phyloP scores from a whole-genome alignment of 345 rosid genomes.

The Murraya paniculata region DNA sequence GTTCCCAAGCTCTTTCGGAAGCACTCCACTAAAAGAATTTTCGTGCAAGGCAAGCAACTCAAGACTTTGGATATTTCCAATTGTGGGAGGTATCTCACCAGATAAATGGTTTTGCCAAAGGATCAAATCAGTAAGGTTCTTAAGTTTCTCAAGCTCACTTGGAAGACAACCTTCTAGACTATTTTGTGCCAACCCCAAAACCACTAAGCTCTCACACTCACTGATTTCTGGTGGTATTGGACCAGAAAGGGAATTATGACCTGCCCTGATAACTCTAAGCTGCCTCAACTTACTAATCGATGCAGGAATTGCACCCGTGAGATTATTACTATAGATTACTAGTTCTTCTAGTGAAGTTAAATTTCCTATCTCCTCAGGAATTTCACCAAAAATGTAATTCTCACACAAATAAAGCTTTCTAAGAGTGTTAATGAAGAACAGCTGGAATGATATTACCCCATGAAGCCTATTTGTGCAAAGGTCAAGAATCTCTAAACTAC shows the following conservation, averaged over 20 bases:
- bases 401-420: constrained; percentile 49
- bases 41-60: constrained; percentile 72
- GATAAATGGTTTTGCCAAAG: constrained; percentile 70
- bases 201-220: constrained; percentile 60
- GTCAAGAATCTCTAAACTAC: constrained; percentile 45
- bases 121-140: constrained; percentile 55
- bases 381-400: constrained; percentile 51
- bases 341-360: constrained; percentile 56
- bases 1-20: constrained; percentile 62
- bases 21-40: constrained; percentile 54
- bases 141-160: constrained; percentile 51
- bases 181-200: constrained; percentile 82
- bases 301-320: constrained; percentile 62
- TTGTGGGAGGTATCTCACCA: constrained; percentile 57
- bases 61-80: constrained; percentile 60
- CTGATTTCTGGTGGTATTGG: constrained; percentile 66
- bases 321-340: constrained; percentile 65
- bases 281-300: constrained; percentile 48
- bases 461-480: constrained; percentile 73
- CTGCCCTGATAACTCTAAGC: constrained; percentile 62
- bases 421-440: constrained; percentile 45
- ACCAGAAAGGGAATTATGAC: constrained; percentile 63
- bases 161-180: constrained; percentile 69
- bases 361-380: constrained; percentile 55
- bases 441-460: constrained; percentile 54